phyloP scores from a whole-genome alignment of 768 basidiomycete species.

The Psilocybe cubensis region DNA sequence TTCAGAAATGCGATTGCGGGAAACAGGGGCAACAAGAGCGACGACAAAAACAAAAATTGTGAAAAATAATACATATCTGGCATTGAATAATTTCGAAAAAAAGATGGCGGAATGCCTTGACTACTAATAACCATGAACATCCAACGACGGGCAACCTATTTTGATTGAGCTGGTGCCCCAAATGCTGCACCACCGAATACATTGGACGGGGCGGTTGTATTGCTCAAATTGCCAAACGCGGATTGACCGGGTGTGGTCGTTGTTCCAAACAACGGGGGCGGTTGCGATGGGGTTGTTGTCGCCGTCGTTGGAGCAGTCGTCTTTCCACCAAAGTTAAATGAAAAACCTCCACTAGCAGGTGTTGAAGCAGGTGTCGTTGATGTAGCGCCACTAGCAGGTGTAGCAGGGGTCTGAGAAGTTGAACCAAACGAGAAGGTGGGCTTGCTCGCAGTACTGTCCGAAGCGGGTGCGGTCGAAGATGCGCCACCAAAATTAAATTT shows the following conservation, averaged over 20 bases:
- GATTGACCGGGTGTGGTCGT: slow-evolving; percentile 30
- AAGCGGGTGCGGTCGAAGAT: background rate
- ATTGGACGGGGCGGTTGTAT: background rate
- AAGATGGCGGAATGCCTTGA: too few species aligned
- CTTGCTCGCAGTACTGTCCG: background rate
- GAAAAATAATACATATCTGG: background rate
- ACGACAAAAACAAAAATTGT: background rate
- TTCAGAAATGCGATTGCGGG: background rate
- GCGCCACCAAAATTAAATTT: slow-evolving; percentile 14
- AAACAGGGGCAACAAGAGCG: background rate
- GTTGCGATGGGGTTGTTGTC: slow-evolving; percentile 23
- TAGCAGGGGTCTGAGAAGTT: background rate
- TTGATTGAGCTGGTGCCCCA: slow-evolving; percentile 6
- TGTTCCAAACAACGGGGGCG: slow-evolving; percentile 31
- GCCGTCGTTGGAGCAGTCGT: background rate
- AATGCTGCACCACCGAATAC: slow-evolving; percentile 14
- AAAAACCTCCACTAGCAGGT: slow-evolving; percentile 12
- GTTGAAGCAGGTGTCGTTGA: slow-evolving; percentile 16
- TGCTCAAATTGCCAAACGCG: slow-evolving; percentile 2
- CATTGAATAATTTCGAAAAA: background rate
- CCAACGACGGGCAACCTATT: too few species aligned
- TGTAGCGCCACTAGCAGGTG: background rate
- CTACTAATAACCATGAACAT: too few species aligned
- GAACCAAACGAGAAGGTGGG: background rate
- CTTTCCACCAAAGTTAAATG: slow-evolving; percentile 23